Base-by-base conservation (phyloP, 2,329 filamentous ascomycete species). In the Malbranchea cinnamomea region DNA sequence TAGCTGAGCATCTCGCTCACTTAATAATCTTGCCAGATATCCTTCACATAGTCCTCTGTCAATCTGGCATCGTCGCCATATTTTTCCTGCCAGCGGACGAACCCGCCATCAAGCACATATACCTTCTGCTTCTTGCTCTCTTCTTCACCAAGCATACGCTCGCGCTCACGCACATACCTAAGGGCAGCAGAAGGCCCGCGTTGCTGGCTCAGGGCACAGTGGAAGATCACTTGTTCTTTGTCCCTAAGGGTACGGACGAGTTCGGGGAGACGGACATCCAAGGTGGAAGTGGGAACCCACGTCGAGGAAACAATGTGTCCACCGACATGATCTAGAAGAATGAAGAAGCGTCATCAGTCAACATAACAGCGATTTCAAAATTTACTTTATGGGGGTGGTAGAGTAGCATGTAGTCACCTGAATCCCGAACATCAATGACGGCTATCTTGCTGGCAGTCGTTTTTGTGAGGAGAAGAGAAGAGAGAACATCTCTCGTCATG, bases 131-230 rank as follows among this genome's bases (percentile, higher is more conserved):
- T 57, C 44, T 37, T 42, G 38, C 39, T 48, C 40, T 57, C 54
- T 24, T 57, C 54, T 12, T 43, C 43, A 4, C 57, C 60, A 18
- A 38, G 64, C 36, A 31, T 66, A 12, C 28, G 60, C 41, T 78
- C 72, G 26, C 73, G 64, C 57, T 84, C 78, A 4, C 57, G 49
- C 1, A 48, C 49, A 53, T 94, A 95, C 45, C 68, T 66, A 42
- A 93, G 57, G 3, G 89, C 89, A 3, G 87, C 84, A 29, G 69
- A 69, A 0, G 89, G 89, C 0, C 89, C 89, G 1, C 89, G 68
- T 58, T 93, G 79, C 60, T 95, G 89, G 42, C 78, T 87, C 32
- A 95, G 62, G 11, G 81, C 79, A 56, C 89, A 98, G 59, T 98
- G 89, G 54, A 98, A 98, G 1, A 98, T 71, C 9, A 98, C 83